A percentile compares a stretch with the other conserved stretches of the same genome.
phyloP scores from a whole-genome alignment of 2,329 filamentous ascomycete genomes.

The Blastomyces parvus region DNA sequence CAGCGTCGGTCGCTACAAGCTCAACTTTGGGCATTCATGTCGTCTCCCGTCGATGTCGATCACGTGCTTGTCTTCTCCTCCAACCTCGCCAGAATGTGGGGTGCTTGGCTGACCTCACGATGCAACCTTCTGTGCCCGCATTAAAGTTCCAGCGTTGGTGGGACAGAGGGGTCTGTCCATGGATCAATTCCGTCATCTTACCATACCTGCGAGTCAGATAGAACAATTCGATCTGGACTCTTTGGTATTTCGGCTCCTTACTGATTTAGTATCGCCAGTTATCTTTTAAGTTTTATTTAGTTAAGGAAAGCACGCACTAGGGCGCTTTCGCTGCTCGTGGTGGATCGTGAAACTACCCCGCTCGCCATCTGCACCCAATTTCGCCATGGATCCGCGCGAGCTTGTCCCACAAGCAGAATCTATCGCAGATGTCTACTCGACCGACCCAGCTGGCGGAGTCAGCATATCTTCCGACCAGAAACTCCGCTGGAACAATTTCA shows the following conservation, averaged over 20 bases:
- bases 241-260: not conserved
- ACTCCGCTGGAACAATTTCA: conserved; percentile 64
- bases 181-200: not conserved
- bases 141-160: not conserved
- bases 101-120: not conserved
- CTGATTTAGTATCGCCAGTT: not conserved
- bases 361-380: not conserved
- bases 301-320: not conserved
- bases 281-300: not conserved
- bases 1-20: not conserved
- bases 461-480: conserved; percentile 59
- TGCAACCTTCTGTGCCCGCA: not conserved
- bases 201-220: not conserved
- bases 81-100: not conserved
- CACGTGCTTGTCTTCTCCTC: not conserved
- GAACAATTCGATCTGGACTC: not conserved
- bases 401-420: conserved; percentile 65
- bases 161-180: not conserved
- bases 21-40: not conserved
- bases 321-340: not conserved
- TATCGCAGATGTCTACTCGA: conserved; percentile 73
- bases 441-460: conserved; percentile 63
- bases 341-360: not conserved
- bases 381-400: conserved; percentile 13
- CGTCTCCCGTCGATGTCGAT: too few relatives aligned